Percentiles rank a stretch among this genome's conserved stretches.
Conservation (phyloP, 2,329 filamentous ascomycete genomes). For the Cladosporium sp. region DNA sequence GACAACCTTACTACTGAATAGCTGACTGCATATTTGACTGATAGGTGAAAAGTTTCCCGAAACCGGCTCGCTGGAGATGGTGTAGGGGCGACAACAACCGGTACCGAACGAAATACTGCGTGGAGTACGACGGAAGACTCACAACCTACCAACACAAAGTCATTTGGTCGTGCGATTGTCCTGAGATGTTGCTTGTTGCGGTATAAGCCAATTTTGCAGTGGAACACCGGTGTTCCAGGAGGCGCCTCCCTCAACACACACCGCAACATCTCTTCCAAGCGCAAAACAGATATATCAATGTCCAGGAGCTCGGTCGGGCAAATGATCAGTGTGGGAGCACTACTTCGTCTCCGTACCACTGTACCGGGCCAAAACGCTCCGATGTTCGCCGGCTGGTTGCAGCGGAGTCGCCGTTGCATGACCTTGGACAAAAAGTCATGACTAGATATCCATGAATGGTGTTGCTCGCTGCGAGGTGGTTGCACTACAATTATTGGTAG, state of each 20-base stretch:
- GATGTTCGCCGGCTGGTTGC: conserved; percentile 13
- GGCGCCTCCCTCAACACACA: conserved; percentile 5
- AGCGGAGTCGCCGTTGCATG: conserved; percentile 13
- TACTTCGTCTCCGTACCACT: conserved; percentile 10
- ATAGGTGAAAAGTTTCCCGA: neutral
- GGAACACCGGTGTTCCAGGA: conserved; percentile 6
- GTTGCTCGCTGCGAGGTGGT: conserved; percentile 1
- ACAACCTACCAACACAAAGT: neutral
- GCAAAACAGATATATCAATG: too few relatives aligned
- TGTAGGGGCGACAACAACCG: neutral
- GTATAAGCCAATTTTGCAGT: neutral
- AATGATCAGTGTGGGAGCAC: conserved; percentile 10
- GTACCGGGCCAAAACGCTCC: conserved; percentile 2
- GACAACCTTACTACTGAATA: neutral
- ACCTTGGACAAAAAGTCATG: neutral
- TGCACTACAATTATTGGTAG: conserved; percentile 2
- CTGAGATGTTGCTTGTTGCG: neutral
- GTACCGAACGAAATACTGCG: neutral
- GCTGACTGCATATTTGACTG: conserved; percentile 4
- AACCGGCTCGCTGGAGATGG: neutral
- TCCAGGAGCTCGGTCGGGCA: neutral
- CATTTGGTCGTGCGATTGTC: neutral
- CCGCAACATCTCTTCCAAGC: too few relatives aligned
- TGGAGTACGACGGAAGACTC: too few relatives aligned
- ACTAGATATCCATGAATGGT: neutral